These are phyloP conservation scores for Russula foetens DNA, from an alignment of 768 basidiomycete genomes.

Conservation along the genomic window DNA sequence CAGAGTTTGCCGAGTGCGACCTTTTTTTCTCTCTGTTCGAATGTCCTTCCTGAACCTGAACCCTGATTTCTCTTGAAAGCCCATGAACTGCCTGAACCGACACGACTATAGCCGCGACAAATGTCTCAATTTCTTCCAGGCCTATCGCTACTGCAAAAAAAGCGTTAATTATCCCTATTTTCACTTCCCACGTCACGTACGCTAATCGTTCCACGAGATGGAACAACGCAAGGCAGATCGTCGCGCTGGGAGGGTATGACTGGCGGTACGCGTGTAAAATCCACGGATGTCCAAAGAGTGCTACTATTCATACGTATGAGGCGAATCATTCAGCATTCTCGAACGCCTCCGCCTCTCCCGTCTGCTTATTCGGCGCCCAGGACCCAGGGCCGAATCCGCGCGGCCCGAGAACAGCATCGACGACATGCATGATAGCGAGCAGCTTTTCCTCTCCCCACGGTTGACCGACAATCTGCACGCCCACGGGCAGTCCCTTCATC, in stretches of 20 bases:
- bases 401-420: slow-evolving; percentile 59
- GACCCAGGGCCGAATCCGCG: slow-evolving; percentile 65
- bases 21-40: too few relatives aligned
- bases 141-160: slow-evolving; percentile 78
- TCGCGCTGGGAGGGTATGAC: slow-evolving; percentile 31
- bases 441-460: slow-evolving; percentile 88
- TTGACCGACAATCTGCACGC: slow-evolving; percentile 71
- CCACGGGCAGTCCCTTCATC: slow-evolving; percentile 84
- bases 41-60: too few relatives aligned
- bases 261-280: too few relatives aligned
- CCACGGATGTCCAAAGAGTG: too few relatives aligned
- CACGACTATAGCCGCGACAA: slow-evolving; percentile 63
- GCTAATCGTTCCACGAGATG: slow-evolving; percentile 35
- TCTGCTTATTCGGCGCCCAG: slow-evolving; percentile 29
- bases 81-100: slow-evolving; percentile 55
- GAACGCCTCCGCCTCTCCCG: neutral
- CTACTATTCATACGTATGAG: too few relatives aligned
- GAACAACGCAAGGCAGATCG: slow-evolving; percentile 60
- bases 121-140: slow-evolving; percentile 73
- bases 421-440: too few relatives aligned
- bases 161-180: slow-evolving; percentile 50
- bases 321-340: too few relatives aligned
- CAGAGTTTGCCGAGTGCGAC: too few relatives aligned
- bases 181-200: neutral
- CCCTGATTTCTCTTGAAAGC: too few relatives aligned